Conservation (phyloP, 108 stramenopile genomes). For the Cyclotella cryptica region DNA sequence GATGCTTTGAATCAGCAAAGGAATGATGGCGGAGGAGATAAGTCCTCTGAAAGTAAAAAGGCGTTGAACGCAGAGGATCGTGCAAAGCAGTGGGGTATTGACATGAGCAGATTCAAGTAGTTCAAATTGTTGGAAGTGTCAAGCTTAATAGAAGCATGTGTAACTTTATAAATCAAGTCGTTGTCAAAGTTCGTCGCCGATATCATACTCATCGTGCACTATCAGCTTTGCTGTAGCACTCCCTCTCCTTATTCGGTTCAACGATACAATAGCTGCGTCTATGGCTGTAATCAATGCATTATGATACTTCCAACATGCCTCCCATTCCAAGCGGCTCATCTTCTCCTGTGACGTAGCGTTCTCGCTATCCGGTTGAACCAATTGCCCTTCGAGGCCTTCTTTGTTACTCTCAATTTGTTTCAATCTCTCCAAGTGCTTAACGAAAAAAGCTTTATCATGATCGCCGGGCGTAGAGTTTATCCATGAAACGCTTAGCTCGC, state of each 20-base stretch:
- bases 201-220: neutral
- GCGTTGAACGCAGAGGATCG: conserved; percentile 42
- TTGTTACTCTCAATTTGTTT: neutral
- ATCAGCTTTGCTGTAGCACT: neutral
- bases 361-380: conserved; percentile 4
- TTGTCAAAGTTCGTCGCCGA: conserved; percentile 6
- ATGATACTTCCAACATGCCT: conserved; percentile 10
- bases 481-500: neutral
- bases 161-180: neutral
- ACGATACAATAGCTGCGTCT: neutral
- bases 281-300: neutral
- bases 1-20: conserved; percentile 57
- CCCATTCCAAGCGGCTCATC: conserved; percentile 5
- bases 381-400: neutral
- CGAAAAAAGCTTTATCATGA: neutral
- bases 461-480: neutral
- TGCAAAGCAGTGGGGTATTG: conserved; percentile 71
- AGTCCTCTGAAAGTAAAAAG: conserved; percentile 27
- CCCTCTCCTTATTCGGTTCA: neutral
- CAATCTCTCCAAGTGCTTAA: conserved; percentile 7
- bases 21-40: conserved; percentile 32
- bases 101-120: conserved; percentile 60
- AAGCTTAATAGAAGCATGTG: neutral
- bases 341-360: neutral
- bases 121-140: neutral